A percentile compares a stretch with the other conserved stretches of the same genome.
These are phyloP conservation scores for Rhipidocladum racemiflorum DNA, from an alignment of 176 grass and related monocot species.

Conservation along the genomic window DNA sequence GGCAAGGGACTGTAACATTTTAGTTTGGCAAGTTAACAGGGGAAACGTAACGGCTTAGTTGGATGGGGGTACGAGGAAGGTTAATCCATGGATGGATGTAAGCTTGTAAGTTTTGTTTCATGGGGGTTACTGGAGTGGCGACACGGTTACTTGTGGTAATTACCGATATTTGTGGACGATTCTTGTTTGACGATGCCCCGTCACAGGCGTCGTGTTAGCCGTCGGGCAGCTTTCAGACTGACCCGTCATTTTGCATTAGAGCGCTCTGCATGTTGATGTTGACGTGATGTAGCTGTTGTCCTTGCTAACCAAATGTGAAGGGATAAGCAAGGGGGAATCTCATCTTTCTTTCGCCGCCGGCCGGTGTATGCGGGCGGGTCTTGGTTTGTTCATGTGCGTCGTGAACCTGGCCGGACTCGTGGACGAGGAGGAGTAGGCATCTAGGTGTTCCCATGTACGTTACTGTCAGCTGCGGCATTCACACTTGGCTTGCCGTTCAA, in stretches of 20 bases:
- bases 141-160: too few relatives aligned
- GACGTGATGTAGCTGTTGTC: not conserved
- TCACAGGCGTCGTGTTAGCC: not conserved
- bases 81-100: not conserved
- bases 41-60: not conserved
- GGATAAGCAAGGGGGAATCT: not conserved
- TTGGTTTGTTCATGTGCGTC: too few relatives aligned
- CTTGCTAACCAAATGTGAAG: slow-evolving; percentile 20
- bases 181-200: not conserved
- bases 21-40: not conserved
- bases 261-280: not conserved
- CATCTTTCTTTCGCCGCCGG: slow-evolving; percentile 2
- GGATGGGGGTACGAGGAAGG: not conserved
- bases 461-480: too few relatives aligned
- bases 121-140: not conserved
- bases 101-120: not conserved
- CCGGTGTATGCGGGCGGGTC: too few relatives aligned
- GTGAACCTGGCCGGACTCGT: too few relatives aligned
- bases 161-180: too few relatives aligned
- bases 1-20: not conserved
- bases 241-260: too few relatives aligned
- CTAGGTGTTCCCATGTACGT: too few relatives aligned
- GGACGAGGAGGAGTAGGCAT: too few relatives aligned
- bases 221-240: too few relatives aligned
- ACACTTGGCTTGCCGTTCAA: too few relatives aligned